Evolutionary conservation across 768 basidiomycete genomes (phyloP).

Genomic region (Macrocybe gigantea): DNA sequence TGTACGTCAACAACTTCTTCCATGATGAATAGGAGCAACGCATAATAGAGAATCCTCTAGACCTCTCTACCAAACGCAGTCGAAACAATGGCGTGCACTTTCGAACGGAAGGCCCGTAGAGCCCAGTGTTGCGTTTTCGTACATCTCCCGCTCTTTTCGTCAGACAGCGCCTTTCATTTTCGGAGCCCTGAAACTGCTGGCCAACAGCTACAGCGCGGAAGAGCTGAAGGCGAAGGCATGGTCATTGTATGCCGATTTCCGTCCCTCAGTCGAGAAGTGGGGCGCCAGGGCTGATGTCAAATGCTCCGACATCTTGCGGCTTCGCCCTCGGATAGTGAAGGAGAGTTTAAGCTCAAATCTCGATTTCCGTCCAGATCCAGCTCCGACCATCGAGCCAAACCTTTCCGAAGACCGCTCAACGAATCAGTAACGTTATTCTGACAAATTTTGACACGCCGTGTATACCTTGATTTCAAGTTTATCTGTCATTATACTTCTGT

Average conservation of each 20-base stretch:
- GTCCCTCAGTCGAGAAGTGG: slow-evolving; percentile 80
- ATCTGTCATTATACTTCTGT: no score
- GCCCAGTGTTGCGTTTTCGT: slow-evolving; percentile 75
- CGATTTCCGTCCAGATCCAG: no score
- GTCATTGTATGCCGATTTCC: slow-evolving; percentile 80
- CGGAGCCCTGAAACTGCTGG: slow-evolving; percentile 70
- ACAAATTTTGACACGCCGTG: no score
- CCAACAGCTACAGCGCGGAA: slow-evolving; percentile 47
- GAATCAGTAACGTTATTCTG: no score
- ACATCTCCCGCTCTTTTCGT: slow-evolving; percentile 73
- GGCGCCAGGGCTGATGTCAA: slow-evolving; percentile 73
- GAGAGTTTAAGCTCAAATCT: no score
- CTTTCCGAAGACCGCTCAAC: no score
- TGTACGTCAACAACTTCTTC: slow-evolving; percentile 25
- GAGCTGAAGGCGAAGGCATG: slow-evolving; percentile 68
- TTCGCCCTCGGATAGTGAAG: slow-evolving; percentile 23
- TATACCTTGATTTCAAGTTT: no score
- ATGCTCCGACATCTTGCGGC: slow-evolving; percentile 60
- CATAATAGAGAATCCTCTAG: slow-evolving; percentile 31
- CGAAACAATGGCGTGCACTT: slow-evolving; percentile 78
- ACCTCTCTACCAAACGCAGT: slow-evolving; percentile 71
- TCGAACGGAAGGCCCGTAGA: slow-evolving; percentile 60
- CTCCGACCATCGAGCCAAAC: no score
- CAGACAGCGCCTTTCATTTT: slow-evolving; percentile 76
- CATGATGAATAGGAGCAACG: background rate